Evolutionary conservation across 345 rosid genomes (phyloP).

Genomic region (Eucalyptus guilfoylei): DNA sequence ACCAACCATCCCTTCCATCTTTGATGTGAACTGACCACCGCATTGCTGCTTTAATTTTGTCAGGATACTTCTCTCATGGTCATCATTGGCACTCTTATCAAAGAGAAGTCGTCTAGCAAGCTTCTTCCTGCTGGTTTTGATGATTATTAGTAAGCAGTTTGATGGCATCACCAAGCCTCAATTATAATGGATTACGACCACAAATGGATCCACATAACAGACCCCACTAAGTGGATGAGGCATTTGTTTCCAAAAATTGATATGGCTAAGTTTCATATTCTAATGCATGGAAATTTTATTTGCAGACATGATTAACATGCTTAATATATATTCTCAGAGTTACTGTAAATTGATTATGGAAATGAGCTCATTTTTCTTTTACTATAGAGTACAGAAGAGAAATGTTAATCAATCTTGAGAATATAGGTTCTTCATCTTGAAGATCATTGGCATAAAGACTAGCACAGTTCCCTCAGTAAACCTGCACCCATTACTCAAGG

Average conservation of each 20-base stretch:
- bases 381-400: neutral
- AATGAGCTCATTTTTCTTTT: neutral
- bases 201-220: neutral
- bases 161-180: neutral
- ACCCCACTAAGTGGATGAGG: neutral
- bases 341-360: neutral
- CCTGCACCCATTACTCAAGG: neutral
- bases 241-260: neutral
- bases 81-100: conserved; percentile 50
- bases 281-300: neutral
- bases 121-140: conserved; percentile 36
- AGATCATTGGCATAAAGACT: neutral
- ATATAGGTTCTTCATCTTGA: neutral
- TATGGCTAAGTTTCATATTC: neutral
- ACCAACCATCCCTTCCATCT: conserved; percentile 72
- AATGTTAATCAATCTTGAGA: neutral
- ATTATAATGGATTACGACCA: neutral
- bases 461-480: neutral
- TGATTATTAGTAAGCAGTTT: neutral
- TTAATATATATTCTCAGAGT: neutral
- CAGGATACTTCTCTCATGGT: conserved; percentile 56
- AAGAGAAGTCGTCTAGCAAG: conserved; percentile 42
- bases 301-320: neutral
- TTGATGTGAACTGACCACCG: conserved; percentile 73
- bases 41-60: conserved; percentile 64